Evolutionary conservation across 2,329 filamentous ascomycete species (phyloP).

Genomic region (Aspergillus sojae): DNA sequence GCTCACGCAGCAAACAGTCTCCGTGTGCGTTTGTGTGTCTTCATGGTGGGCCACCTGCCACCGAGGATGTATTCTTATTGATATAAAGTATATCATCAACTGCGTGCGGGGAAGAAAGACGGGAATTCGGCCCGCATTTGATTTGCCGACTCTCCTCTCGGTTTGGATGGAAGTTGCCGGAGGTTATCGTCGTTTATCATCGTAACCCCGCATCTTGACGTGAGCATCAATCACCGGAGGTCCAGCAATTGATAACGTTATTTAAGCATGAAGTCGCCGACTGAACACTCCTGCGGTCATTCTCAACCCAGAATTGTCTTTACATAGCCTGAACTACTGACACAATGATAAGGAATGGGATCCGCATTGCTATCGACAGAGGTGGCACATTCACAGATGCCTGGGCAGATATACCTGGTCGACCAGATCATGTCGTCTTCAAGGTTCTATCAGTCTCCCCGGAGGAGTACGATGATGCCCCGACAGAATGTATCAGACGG

Average conservation of each 20-base stretch:
- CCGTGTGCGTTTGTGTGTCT: not conserved
- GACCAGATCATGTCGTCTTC: conserved; percentile 65
- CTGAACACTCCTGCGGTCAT: not conserved
- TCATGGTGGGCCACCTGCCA: not conserved
- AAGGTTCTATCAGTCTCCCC: conserved; percentile 86
- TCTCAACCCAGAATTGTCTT: not conserved
- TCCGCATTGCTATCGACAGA: conserved; percentile 17
- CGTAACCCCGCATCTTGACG: not conserved
- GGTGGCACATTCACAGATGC: conserved; percentile 44
- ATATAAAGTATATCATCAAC: not conserved
- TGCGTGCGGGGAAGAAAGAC: not conserved
- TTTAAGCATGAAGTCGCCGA: not conserved
- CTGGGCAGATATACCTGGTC: not conserved
- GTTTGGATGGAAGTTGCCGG: not conserved
- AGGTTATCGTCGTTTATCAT: not conserved
- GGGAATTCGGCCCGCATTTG: not conserved
- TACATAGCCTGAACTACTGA: not conserved
- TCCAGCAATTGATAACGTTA: not conserved
- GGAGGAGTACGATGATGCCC: conserved; percentile 79
- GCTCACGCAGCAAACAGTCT: not conserved
- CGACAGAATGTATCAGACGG: conserved; percentile 22
- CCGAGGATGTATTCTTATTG: not conserved
- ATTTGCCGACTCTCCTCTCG: not conserved
- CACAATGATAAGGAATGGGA: not conserved
- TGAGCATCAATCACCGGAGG: not conserved